Percentiles rank a stretch among this genome's conserved stretches.
Conservation (phyloP, 139 green algal species). For the Coelastrella sp. region DNA sequence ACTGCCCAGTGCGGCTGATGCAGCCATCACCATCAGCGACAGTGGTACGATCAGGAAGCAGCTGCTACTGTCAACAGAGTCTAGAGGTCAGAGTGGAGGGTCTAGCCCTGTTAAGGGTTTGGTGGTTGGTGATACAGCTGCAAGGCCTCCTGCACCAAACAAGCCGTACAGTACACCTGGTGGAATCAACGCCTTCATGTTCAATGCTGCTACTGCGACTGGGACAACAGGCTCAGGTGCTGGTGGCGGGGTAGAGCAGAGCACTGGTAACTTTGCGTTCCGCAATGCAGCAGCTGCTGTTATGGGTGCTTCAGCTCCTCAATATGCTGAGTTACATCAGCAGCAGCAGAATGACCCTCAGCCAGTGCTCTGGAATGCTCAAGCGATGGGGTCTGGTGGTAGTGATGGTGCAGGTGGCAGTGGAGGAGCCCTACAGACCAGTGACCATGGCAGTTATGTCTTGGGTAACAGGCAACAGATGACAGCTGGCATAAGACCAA, state of each 20-base stretch:
- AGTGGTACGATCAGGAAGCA: not conserved
- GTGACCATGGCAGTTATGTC: conserved; percentile 32
- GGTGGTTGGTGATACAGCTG: not conserved
- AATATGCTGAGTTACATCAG: not conserved
- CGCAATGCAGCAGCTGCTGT: not conserved
- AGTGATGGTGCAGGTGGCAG: not conserved
- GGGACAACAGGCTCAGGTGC: not conserved
- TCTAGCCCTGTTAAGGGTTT: conserved; percentile 18
- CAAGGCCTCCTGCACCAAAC: not conserved
- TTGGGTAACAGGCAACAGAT: conserved; percentile 1
- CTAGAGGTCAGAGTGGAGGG: not conserved
- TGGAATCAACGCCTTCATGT: conserved; percentile 43
- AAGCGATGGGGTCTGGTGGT: not conserved
- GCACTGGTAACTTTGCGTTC: not conserved
- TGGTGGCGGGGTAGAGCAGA: not conserved
- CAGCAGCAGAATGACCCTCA: no score
- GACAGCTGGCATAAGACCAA: not conserved
- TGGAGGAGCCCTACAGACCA: conserved; percentile 7
- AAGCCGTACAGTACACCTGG: conserved; percentile 31
- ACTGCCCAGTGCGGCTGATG: not conserved
- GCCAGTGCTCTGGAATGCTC: no score
- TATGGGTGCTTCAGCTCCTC: not conserved
- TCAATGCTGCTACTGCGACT: conserved; percentile 16
- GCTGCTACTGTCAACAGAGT: conserved; percentile 11
- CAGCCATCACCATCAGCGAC: conserved; percentile 1